A percentile compares a stretch with the other conserved stretches of the same genome.
Evolutionary conservation across 78 protist species (phyloP).

Genomic region (Paratrimastix pyriformis): DNA sequence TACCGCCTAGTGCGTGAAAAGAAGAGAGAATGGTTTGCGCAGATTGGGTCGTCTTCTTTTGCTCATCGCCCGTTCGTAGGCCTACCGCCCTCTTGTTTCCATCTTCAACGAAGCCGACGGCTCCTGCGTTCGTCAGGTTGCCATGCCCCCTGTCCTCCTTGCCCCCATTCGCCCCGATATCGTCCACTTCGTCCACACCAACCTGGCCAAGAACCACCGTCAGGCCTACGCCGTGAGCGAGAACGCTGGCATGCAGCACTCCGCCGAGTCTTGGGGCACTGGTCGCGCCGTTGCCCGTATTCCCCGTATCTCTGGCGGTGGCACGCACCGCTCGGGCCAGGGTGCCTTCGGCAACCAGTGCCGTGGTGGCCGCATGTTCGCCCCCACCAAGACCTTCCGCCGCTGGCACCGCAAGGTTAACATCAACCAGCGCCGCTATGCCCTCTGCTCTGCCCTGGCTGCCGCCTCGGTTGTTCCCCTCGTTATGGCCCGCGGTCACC

Average conservation of each 20-base stretch:
- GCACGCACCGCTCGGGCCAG: conserved; percentile 96
- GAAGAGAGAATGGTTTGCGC: no score
- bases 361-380: conserved; percentile 96
- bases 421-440: conserved; percentile 86
- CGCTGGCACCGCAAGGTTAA: conserved; percentile 90
- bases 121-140: no score
- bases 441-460: conserved; percentile 94
- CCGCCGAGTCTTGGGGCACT: conserved; percentile 99
- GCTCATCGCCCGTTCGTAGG: no score
- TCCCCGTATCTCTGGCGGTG: conserved; percentile 97
- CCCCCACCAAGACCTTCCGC: conserved; percentile 95
- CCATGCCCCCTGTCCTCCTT: no score
- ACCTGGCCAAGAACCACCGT: conserved; percentile 89
- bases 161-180: conserved; percentile 54
- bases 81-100: no score
- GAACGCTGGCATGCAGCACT: conserved; percentile 86
- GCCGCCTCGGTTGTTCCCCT: conserved; percentile 95
- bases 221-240: conserved; percentile 81
- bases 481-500: conserved; percentile 98
- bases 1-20: no score
- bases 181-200: conserved; percentile 43
- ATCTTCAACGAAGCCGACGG: no score
- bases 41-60: no score
- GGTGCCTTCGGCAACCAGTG: conserved; percentile 97
- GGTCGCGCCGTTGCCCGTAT: conserved; percentile 99